Conservation (phyloP, 2,329 filamentous ascomycete genomes). For the Verticillium isaacii region DNA sequence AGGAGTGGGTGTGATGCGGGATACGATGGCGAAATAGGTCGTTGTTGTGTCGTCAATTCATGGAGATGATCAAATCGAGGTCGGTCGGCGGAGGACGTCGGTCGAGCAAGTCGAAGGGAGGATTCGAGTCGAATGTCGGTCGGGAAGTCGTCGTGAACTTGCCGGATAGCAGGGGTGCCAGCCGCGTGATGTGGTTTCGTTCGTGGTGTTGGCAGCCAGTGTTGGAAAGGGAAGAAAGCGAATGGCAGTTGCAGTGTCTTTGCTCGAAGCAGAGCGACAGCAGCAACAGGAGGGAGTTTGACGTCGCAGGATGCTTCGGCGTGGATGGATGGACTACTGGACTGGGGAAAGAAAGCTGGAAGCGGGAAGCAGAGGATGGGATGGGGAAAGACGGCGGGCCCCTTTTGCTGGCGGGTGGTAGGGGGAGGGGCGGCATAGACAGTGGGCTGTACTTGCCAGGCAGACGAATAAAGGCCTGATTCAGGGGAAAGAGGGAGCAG, state of each 20-base stretch:
- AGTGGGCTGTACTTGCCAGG: not conserved
- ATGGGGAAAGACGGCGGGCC: not conserved
- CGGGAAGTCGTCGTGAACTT: not conserved
- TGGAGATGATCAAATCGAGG: not conserved
- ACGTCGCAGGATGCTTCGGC: not conserved
- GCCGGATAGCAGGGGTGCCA: not conserved
- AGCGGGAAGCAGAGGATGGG: not conserved
- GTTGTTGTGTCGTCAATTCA: not conserved
- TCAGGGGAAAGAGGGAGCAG: not conserved
- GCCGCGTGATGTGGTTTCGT: not conserved
- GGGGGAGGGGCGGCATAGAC: not conserved
- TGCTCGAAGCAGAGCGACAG: not conserved
- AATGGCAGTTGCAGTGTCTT: not conserved
- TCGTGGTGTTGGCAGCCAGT: not conserved
- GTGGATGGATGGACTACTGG: not conserved
- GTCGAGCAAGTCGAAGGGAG: not conserved
- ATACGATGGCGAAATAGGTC: not conserved
- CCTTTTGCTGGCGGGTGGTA: not conserved
- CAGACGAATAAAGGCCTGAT: constrained; percentile 1
- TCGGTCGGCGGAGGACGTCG: not conserved
- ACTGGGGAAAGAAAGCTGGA: not conserved
- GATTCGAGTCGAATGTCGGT: not conserved
- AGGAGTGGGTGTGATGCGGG: not conserved
- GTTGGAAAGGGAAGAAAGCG: not conserved
- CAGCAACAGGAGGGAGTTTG: not conserved